Evolutionary conservation across 495 filamentous ascomycete genomes (phyloP), one percentile per base, ranked within the genome.

Genomic region (Penicillium nucicola): DNA sequence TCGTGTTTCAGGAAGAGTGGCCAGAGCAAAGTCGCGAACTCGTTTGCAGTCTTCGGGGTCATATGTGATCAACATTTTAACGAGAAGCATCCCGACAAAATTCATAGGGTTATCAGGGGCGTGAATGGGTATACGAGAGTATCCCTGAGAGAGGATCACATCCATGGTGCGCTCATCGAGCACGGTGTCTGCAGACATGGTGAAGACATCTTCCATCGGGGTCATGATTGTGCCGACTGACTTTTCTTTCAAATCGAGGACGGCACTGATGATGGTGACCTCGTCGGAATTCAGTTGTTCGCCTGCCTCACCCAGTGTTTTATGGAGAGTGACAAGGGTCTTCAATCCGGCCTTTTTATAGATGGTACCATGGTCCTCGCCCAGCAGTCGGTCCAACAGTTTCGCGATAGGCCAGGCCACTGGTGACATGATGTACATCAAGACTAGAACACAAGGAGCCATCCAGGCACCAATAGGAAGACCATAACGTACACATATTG

Each of bases 61-160:
- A 60, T 98, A 98, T 0, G 95, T 97, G 62, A 98, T 98, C 32
- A 98, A 79, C 58, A 97, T 97, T 71, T 97, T 98, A 59, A 98
- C 93, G 9, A 98, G 71, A 1, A 98, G 80, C 93, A 98, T 98
- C 33, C 93, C 93, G 13, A 97, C 83, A 64, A 96, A 98, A 57
- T 98, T 95, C 40, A 77, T 77, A 0, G 77, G 72, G 56, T 93
- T 95, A 25, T 90, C 88, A 0, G 89, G 85, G 34, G 89, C 84
- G 61, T 97, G 84, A 44, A 98, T 95, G 1, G 93, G 93, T 51
- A 98, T 97, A 32, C 93, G 81, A 23, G 92, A 97, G 66, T 97
- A 98, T 15, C 93, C 93, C 39, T 90, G 89, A 4, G 88, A 89
- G 10, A 97, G 78, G 50, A 98, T 97, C 44, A 78, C 77, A 61